A percentile compares a stretch with the other conserved stretches of the same genome.
Evolutionary conservation across 768 basidiomycete species (phyloP).

Genomic region (Ephemerocybe angulata): DNA sequence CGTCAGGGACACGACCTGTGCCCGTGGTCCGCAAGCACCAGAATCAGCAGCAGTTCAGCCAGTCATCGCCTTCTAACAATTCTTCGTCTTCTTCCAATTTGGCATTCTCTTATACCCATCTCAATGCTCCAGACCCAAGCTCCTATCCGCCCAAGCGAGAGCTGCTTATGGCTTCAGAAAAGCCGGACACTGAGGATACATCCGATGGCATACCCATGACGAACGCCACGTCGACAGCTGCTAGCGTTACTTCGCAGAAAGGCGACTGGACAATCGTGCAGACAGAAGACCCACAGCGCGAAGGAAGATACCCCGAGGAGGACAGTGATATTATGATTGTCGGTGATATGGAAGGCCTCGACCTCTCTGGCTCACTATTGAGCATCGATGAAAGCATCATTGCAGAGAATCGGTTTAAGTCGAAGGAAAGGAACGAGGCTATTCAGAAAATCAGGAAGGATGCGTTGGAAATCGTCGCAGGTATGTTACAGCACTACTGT

Average conservation of each 20-base stretch:
- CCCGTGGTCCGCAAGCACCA: constrained; percentile 1
- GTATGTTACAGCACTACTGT: constrained; percentile 38
- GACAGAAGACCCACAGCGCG: constrained; percentile 19
- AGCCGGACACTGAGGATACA: not conserved
- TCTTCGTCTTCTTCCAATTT: constrained; percentile 62
- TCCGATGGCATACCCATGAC: not conserved
- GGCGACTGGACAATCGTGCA: constrained; percentile 78
- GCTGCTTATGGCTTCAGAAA: constrained; percentile 8
- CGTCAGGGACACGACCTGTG: not conserved
- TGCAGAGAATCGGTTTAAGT: constrained; percentile 11
- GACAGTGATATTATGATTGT: constrained; percentile 71
- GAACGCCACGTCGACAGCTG: not conserved
- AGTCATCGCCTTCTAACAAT: constrained; percentile 9
- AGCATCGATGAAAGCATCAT: constrained; percentile 7
- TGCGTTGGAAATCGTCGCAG: constrained; percentile 71
- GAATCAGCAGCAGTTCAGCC: not conserved
- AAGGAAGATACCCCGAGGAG: constrained; percentile 18
- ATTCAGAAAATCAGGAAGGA: constrained; percentile 52
- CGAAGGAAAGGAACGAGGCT: constrained; percentile 40
- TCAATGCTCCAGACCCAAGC: constrained; percentile 67
- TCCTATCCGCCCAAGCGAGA: constrained; percentile 66
- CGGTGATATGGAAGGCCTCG: constrained; percentile 64
- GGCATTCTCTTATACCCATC: constrained; percentile 78
- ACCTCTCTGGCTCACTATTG: constrained; percentile 20
- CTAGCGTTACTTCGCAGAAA: constrained; percentile 33